Percentiles rank a stretch among this genome's conserved stretches.
phyloP scores from a whole-genome alignment of 257 asterid species.

The Petunia axillaris region DNA sequence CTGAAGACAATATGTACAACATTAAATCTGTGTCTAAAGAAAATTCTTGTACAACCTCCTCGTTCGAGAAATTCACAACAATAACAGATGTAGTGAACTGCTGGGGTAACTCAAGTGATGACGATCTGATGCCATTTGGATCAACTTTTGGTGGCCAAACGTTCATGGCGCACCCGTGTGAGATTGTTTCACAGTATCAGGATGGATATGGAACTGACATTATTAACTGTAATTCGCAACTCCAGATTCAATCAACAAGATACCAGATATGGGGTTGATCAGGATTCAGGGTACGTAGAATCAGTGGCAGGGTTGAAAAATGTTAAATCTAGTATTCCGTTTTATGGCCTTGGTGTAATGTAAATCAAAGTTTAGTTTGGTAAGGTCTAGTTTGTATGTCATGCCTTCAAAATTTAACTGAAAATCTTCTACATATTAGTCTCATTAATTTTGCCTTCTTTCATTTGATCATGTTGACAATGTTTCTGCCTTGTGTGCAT shows the following conservation, averaged over 20 bases:
- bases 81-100: not conserved
- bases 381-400: not conserved
- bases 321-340: not conserved
- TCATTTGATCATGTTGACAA: not conserved
- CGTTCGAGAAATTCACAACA: conserved; percentile 36
- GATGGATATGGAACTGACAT: not conserved
- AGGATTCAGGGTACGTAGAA: no score
- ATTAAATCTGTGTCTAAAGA: conserved; percentile 23
- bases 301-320: not conserved
- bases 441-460: not conserved
- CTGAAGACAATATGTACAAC: conserved; percentile 26
- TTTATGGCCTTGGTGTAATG: not conserved
- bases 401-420: not conserved
- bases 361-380: not conserved
- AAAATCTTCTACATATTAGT: not conserved
- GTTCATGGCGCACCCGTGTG: not conserved
- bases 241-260: conserved; percentile 11
- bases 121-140: conserved; percentile 45
- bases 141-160: conserved; percentile 27
- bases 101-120: conserved; percentile 37
- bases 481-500: not conserved
- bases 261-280: conserved; percentile 12
- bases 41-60: conserved; percentile 25
- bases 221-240: not conserved
- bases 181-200: not conserved